Percentiles rank a stretch among this genome's conserved stretches.
These are phyloP conservation scores for Talaromyces trachyspermus DNA, from an alignment of 495 filamentous ascomycete species.

Conservation along the genomic window DNA sequence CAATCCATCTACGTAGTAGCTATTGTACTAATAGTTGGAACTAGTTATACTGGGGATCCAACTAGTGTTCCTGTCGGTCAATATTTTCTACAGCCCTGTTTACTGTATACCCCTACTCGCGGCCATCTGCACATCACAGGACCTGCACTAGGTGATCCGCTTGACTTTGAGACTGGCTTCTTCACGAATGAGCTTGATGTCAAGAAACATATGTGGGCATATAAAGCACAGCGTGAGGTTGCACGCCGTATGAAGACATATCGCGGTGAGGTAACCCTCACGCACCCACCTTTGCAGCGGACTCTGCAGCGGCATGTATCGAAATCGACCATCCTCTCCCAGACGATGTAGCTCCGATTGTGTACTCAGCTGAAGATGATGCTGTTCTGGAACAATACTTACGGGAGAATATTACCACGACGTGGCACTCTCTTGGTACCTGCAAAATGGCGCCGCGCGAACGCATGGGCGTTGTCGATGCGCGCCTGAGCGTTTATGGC, in stretches of 20 bases:
- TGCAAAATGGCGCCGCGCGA: slow-evolving; percentile 77
- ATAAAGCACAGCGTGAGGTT: slow-evolving; percentile 81
- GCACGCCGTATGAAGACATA: slow-evolving; percentile 71
- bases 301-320: slow-evolving; percentile 63
- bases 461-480: slow-evolving; percentile 76
- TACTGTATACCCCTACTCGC: slow-evolving; percentile 67
- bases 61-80: slow-evolving; percentile 68
- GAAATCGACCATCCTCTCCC: no score
- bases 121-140: slow-evolving; percentile 67
- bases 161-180: slow-evolving; percentile 78
- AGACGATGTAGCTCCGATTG: no score
- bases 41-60: no score
- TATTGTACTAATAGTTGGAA: slow-evolving; percentile 23
- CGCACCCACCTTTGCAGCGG: slow-evolving; percentile 57
- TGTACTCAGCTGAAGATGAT: no score
- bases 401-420: no score
- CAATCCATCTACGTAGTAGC: slow-evolving; percentile 4
- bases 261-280: slow-evolving; percentile 64
- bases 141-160: slow-evolving; percentile 61
- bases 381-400: no score
- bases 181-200: slow-evolving; percentile 83
- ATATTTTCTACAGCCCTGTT: slow-evolving; percentile 61
- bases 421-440: slow-evolving; percentile 65
- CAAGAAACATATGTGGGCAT: slow-evolving; percentile 78
- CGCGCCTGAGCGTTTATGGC: slow-evolving; percentile 72